phyloP scores from a whole-genome alignment of 768 basidiomycete genomes.

The Fibroporia radiculosa region DNA sequence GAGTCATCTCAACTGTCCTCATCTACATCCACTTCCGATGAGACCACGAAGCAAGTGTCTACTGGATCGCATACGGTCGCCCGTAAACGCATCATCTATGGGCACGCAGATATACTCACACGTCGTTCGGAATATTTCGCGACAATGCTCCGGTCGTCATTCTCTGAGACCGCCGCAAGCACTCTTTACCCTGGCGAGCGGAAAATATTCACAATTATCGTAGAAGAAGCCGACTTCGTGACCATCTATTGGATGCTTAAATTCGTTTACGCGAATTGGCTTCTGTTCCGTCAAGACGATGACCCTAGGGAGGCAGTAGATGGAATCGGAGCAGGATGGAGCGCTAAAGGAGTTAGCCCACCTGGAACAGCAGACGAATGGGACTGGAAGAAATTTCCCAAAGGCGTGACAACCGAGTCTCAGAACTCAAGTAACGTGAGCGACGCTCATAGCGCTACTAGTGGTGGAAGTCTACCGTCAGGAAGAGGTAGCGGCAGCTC shows the following conservation, averaged over 20 bases:
- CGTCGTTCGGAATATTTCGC: conserved; percentile 74
- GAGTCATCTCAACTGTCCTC: conserved; percentile 21
- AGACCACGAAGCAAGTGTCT: conserved; percentile 27
- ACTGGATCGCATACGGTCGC: conserved; percentile 41
- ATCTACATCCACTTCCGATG: conserved; percentile 21
- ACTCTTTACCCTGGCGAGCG: conserved; percentile 34
- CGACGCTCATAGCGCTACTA: conserved; percentile 43
- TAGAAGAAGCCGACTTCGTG: conserved; percentile 72
- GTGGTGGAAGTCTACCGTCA: conserved; percentile 39
- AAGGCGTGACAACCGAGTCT: conserved; percentile 27
- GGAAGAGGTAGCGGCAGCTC: conserved; percentile 10
- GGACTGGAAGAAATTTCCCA: conserved; percentile 64
- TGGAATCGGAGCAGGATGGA: conserved; percentile 61
- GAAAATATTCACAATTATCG: conserved; percentile 56
- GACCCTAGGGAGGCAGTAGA: conserved; percentile 63
- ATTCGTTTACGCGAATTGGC: conserved; percentile 70
- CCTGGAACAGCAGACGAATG: conserved; percentile 41
- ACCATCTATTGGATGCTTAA: conserved; percentile 77
- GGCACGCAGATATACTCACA: conserved; percentile 69
- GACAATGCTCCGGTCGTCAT: conserved; percentile 65
- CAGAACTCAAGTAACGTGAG: conserved; percentile 20
- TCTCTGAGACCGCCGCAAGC: conserved; percentile 43
- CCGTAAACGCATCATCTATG: conserved; percentile 69
- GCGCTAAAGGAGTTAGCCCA: conserved; percentile 45
- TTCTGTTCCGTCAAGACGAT: conserved; percentile 61